These are phyloP conservation scores for Suillus plorans DNA, from an alignment of 768 basidiomycete genomes.

Conservation along the genomic window DNA sequence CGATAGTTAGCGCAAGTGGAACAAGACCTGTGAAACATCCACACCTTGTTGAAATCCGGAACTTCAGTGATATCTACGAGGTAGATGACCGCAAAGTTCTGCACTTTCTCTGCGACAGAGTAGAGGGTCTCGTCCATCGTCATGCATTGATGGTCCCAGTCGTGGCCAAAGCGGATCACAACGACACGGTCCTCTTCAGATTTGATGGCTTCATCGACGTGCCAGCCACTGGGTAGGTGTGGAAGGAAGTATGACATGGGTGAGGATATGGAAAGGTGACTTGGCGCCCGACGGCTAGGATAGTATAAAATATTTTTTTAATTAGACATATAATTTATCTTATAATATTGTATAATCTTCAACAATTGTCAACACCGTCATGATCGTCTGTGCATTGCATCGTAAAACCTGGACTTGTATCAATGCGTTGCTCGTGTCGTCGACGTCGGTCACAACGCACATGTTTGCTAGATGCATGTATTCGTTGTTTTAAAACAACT, in stretches of 20 bases:
- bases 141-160: constrained; percentile 95
- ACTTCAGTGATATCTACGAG: constrained; percentile 94
- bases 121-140: constrained; percentile 98
- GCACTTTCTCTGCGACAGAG: constrained; percentile 90
- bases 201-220: constrained; percentile 98
- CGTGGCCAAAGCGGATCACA: constrained; percentile 92
- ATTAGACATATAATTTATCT: too few relatives aligned
- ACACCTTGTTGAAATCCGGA: constrained; percentile 97
- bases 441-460: too few relatives aligned
- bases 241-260: constrained; percentile 88
- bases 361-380: too few relatives aligned
- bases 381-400: too few relatives aligned
- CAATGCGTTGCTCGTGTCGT: too few relatives aligned
- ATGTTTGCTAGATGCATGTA: too few relatives aligned
- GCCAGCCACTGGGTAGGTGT: constrained; percentile 91
- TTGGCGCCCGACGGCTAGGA: too few relatives aligned
- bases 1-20: not conserved
- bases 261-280: not conserved
- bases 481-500: too few relatives aligned
- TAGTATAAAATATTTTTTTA: too few relatives aligned
- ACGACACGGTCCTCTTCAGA: constrained; percentile 97
- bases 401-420: too few relatives aligned
- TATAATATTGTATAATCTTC: too few relatives aligned
- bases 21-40: not conserved
- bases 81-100: constrained; percentile 98